Evolutionary conservation across 2,329 filamentous ascomycete species (phyloP).

Genomic region (Talaromyces albobiverticillius): DNA sequence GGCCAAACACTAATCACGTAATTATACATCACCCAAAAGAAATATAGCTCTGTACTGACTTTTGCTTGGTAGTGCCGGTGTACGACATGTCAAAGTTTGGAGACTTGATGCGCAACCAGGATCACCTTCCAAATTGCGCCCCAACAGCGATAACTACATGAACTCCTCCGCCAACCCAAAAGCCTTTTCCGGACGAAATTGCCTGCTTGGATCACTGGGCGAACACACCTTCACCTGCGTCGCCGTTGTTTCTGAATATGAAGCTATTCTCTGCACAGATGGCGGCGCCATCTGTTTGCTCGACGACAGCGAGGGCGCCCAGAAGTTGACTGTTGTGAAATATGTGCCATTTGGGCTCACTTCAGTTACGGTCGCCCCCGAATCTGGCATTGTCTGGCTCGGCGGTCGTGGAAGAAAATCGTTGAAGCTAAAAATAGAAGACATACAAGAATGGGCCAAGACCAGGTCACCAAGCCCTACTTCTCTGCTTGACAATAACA

Average conservation of each 20-base stretch:
- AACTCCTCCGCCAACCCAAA: conserved; percentile 52
- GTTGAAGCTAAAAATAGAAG: conserved; percentile 44
- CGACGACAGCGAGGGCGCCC: conserved; percentile 70
- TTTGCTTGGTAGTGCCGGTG: conserved; percentile 56
- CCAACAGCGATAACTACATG: conserved; percentile 37
- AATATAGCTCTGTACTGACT: conserved; percentile 16
- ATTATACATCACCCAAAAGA: conserved; percentile 22
- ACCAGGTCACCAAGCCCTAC: conserved; percentile 24
- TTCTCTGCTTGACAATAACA: conserved; percentile 19
- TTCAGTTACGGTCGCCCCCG: conserved; percentile 61
- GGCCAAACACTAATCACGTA: conserved; percentile 75
- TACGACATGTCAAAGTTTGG: conserved; percentile 93
- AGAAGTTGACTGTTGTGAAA: conserved; percentile 66
- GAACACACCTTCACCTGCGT: conserved; percentile 83
- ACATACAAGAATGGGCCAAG: conserved; percentile 32
- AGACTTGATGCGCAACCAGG: conserved; percentile 62
- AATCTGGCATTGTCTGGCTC: conserved; percentile 61
- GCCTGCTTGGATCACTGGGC: conserved; percentile 74
- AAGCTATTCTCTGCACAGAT: conserved; percentile 81
- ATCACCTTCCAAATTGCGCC: conserved; percentile 64
- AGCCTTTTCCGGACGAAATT: conserved; percentile 81
- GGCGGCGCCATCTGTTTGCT: conserved; percentile 85
- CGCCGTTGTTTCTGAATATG: conserved; percentile 66
- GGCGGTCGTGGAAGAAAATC: conserved; percentile 63
- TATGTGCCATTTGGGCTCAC: conserved; percentile 66